phyloP scores from a whole-genome alignment of 225 moss, liverwort and hornwort genomes.

The Climacium dendroides region DNA sequence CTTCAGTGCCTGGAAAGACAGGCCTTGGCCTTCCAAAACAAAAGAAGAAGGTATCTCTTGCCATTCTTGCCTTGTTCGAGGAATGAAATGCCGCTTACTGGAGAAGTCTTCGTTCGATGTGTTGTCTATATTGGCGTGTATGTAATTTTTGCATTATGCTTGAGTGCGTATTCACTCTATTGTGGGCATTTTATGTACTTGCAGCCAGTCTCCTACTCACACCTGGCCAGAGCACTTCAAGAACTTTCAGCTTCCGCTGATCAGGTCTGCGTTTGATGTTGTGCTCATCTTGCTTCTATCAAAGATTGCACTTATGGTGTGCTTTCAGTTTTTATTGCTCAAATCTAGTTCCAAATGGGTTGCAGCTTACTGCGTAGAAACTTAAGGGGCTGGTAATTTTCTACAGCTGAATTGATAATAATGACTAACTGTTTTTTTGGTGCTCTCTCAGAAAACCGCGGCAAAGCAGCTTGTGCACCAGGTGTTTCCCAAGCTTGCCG shows the following conservation, averaged over 20 bases:
- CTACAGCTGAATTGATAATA: background rate
- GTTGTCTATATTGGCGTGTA: background rate
- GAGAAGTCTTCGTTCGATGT: background rate
- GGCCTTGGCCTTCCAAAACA: conserved; percentile 71
- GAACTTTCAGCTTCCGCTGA: conserved; percentile 48
- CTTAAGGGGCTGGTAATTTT: background rate
- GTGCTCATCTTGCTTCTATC: background rate
- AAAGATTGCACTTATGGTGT: background rate
- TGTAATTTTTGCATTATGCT: background rate
- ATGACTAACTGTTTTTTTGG: background rate
- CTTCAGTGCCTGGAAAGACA: conserved; percentile 51
- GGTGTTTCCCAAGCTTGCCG: conserved; percentile 95
- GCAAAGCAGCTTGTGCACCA: conserved; percentile 87
- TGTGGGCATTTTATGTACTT: conserved; percentile 9
- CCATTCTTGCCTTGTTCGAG: background rate
- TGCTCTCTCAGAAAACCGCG: conserved; percentile 53
- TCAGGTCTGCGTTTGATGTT: conserved; percentile 24
- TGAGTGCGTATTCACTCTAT: background rate
- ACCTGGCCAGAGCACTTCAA: conserved; percentile 58
- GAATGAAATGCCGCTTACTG: background rate
- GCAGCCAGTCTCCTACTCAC: conserved; percentile 59
- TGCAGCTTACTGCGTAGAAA: background rate
- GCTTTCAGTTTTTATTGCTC: background rate
- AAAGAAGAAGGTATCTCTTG: conserved; percentile 59
- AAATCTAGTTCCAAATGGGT: background rate